A percentile compares a stretch with the other conserved stretches of the same genome.
These are phyloP conservation scores for Castanospermum australe DNA, from an alignment of 306 rosid genomes.

Conservation along the genomic window DNA sequence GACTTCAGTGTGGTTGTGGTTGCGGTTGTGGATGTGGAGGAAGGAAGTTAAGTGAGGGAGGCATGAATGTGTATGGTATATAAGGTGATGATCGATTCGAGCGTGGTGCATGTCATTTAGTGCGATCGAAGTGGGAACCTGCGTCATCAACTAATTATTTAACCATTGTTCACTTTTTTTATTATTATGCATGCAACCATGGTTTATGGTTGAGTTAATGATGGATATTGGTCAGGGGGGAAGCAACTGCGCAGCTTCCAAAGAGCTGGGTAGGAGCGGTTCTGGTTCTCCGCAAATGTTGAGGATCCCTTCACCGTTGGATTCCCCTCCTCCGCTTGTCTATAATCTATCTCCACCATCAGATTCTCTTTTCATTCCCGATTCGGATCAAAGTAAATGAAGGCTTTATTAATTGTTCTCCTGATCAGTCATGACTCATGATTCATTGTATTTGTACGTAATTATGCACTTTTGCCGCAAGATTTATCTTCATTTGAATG, in stretches of 20 bases:
- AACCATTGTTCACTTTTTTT: background rate
- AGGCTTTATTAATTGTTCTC: no score
- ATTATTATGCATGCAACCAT: background rate
- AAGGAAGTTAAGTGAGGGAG: background rate
- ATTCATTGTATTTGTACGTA: no score
- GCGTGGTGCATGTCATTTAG: background rate
- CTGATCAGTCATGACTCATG: no score
- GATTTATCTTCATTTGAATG: no score
- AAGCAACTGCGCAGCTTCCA: constrained; percentile 25
- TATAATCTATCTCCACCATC: background rate
- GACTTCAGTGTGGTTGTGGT: no score
- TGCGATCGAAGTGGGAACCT: no score
- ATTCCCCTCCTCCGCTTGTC: constrained; percentile 30
- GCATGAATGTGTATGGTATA: background rate
- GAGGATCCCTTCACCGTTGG: constrained; percentile 31
- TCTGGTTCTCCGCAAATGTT: constrained; percentile 48
- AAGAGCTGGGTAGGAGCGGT: constrained; percentile 47
- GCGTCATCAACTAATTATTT: constrained; percentile 13
- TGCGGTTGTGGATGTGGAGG: no score
- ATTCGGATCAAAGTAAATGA: background rate
- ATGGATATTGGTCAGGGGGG: background rate
- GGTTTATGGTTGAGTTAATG: constrained; percentile 34
- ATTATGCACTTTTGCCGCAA: no score
- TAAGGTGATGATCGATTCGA: background rate
- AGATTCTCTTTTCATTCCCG: constrained; percentile 9